Evolutionary conservation across 352 stramenopile species (phyloP).

Genomic region (Phytophthora pluvialis): DNA sequence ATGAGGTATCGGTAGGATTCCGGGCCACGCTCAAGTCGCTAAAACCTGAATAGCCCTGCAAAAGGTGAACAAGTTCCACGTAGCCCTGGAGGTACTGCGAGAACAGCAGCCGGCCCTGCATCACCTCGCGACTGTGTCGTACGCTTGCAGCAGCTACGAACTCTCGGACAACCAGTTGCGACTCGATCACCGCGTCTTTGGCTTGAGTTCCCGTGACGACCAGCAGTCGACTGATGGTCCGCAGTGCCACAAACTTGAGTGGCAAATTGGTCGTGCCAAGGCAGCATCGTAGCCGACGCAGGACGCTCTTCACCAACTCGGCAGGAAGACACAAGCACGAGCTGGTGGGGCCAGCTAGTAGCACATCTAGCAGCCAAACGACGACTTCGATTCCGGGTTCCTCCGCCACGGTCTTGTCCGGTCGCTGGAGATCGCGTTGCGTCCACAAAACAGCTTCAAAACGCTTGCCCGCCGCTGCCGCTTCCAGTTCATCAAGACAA

Average conservation of each 20-base stretch:
- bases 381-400: conserved; percentile 84
- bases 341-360: conserved; percentile 29
- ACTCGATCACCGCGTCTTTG: background rate
- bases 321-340: conserved; percentile 2
- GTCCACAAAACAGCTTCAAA: conserved; percentile 85
- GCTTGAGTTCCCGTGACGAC: conserved; percentile 5
- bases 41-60: conserved; percentile 15
- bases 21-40: background rate
- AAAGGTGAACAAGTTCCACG: conserved; percentile 58
- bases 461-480: conserved; percentile 44
- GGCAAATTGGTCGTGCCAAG: conserved; percentile 61
- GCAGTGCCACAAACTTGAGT: conserved; percentile 65
- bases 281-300: conserved; percentile 40
- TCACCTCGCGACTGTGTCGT: conserved; percentile 57
- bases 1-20: background rate
- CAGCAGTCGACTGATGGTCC: conserved; percentile 57
- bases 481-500: conserved; percentile 68
- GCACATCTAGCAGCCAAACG: conserved; percentile 63
- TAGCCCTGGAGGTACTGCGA: conserved; percentile 78
- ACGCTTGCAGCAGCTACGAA: conserved; percentile 59
- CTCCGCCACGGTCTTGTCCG: conserved; percentile 50
- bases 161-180: conserved; percentile 32
- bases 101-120: conserved; percentile 68
- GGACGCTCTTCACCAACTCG: background rate
- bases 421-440: conserved; percentile 58